Percentiles rank a stretch among this genome's conserved stretches.
Evolutionary conservation across 1,284 basidiomycete genomes (phyloP).

Genomic region (Moesziomyces aphidis): DNA sequence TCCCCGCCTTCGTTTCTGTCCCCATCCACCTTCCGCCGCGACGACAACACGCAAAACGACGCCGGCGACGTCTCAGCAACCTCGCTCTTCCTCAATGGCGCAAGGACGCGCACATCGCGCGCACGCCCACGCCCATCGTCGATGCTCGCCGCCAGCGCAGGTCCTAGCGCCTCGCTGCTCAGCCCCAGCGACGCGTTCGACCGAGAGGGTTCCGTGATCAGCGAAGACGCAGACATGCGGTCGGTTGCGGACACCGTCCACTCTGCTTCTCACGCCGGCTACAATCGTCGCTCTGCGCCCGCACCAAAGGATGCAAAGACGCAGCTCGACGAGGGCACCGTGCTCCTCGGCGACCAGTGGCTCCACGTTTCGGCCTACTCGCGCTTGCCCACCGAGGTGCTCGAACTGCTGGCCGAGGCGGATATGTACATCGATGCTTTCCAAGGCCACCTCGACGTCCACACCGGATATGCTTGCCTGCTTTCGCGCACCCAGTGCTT

Average conservation of each 20-base stretch:
- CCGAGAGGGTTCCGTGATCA: constrained; percentile 26
- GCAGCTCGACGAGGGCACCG: constrained; percentile 49
- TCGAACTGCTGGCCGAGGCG: constrained; percentile 28
- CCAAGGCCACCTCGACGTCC: constrained; percentile 46
- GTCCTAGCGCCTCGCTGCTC: constrained; percentile 29
- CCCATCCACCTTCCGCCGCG: constrained; percentile 9
- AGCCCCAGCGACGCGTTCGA: constrained; percentile 24
- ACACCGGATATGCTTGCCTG: constrained; percentile 57
- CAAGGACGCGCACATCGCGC: constrained; percentile 13
- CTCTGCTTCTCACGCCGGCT: constrained; percentile 14
- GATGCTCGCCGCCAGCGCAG: constrained; percentile 24
- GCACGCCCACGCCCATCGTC: constrained; percentile 36
- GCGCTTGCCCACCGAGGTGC: constrained; percentile 44
- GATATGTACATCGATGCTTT: constrained; percentile 55
- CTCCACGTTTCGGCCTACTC: constrained; percentile 51
- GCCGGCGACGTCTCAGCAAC: constrained; percentile 25
- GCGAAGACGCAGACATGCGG: constrained; percentile 39
- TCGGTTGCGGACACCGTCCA: constrained; percentile 27
- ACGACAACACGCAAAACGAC: constrained; percentile 7
- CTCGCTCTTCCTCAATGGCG: constrained; percentile 21
- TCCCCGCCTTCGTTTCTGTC: constrained; percentile 31
- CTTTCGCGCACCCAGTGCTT: constrained; percentile 51
- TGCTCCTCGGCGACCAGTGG: constrained; percentile 49
- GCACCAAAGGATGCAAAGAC: constrained; percentile 10
- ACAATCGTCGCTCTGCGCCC: constrained; percentile 4